These are phyloP conservation scores for Colletotrichum trifolii DNA, from an alignment of 2,329 filamentous ascomycete genomes.

Conservation along the genomic window DNA sequence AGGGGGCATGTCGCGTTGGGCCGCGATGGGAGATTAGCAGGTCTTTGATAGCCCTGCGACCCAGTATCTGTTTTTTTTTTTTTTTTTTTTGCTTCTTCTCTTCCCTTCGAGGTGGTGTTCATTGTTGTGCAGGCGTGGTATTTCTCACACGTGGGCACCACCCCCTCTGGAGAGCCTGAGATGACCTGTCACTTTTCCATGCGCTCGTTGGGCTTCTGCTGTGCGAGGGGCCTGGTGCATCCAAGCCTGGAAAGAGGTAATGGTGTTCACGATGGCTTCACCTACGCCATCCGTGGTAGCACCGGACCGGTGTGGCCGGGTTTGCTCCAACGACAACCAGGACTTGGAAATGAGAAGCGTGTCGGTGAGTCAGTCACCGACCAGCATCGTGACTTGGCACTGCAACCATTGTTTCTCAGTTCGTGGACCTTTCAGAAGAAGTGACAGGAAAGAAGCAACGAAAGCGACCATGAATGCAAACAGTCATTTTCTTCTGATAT, in stretches of 20 bases:
- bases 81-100: neutral
- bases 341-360: neutral
- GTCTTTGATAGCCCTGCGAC: neutral
- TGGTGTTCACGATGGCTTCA: slow-evolving; percentile 26
- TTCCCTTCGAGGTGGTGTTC: neutral
- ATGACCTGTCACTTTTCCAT: slow-evolving; percentile 15
- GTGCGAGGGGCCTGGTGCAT: neutral
- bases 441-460: too few relatives aligned
- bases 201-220: neutral
- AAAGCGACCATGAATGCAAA: too few relatives aligned
- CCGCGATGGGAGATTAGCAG: slow-evolving; percentile 23
- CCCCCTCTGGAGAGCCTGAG: neutral
- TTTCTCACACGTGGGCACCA: neutral
- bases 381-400: too few relatives aligned
- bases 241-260: neutral
- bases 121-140: neutral
- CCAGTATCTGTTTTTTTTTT: neutral
- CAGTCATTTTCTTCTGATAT: too few relatives aligned
- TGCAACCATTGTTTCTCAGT: too few relatives aligned
- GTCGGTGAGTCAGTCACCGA: neutral
- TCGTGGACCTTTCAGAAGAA: too few relatives aligned
- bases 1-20: slow-evolving; percentile 7
- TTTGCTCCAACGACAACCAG: neutral
- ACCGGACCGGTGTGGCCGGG: slow-evolving; percentile 2
- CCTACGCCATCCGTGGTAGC: neutral